Evolutionary conservation across 2,329 filamentous ascomycete species (phyloP), one percentile per base, ranked within the genome.

Genomic region (Coleophoma crateriformis): DNA sequence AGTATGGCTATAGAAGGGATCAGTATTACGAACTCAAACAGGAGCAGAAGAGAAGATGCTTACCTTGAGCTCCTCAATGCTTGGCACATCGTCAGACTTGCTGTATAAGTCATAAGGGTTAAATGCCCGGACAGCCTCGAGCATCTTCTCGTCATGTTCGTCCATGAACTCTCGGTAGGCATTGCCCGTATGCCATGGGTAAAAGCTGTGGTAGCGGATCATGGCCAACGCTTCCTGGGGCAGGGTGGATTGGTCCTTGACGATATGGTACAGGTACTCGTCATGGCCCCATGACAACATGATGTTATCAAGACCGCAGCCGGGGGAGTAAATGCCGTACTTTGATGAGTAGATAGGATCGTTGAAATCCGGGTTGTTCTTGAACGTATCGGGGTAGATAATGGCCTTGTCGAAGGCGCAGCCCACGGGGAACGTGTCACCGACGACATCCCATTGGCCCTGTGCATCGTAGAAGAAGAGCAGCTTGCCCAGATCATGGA

Each of bases 371-470:
- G 88, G 87, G 72, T 96, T 96, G 48, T 72, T 76, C 53, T 68
- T 71, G 69, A 96, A 95, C 20, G 85, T 89, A 48, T 85, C 81
- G 0, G 86, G 83, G 69, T 92, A 90, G 71, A 95, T 87, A 73
- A 92, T 92, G 57, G 78, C 75, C 51, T 84, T 72, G 63, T 89
- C 85, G 64, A 88, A 90, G 54, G 77, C 79, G 67, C 85, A 89
- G 60, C 87, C 87, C 39, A 90, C 85, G 42, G 86, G 85, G 69
- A 91, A 90, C 1, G 87, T 90, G 68, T 91, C 87, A 50, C 90
- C 90, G 22, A 96, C 90, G 3, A 95, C 90, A 63, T 95, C 90
- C 90, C 90, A 96, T 71, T 95, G 90, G 46, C 90, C 90, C 61
- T 85, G 73, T n/a, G 87, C 88, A 53, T 82, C 87, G 71, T 87